Evolutionary conservation across 805 yeast genomes (phyloP).

Genomic region (Candida bentonensis): DNA sequence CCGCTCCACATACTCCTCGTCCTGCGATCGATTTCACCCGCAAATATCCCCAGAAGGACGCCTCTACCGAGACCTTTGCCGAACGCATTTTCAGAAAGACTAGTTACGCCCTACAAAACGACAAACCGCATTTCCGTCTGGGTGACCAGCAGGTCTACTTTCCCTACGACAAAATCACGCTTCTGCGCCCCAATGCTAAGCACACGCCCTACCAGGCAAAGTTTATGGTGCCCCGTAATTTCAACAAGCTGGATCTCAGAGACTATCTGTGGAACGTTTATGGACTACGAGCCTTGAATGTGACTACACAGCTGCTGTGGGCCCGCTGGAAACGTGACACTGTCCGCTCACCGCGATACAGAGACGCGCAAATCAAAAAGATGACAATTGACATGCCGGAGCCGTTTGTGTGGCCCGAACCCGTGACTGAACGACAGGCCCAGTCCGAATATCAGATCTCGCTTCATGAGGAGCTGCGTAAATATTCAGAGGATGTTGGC

Average conservation of each 20-base stretch:
- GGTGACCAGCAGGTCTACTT: slow-evolving; percentile 70
- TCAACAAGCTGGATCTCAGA: slow-evolving; percentile 87
- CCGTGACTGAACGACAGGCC: slow-evolving; percentile 11
- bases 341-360: slow-evolving; percentile 49
- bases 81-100: slow-evolving; percentile 2
- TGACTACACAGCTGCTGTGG: slow-evolving; percentile 75
- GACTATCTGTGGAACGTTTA: slow-evolving; percentile 86
- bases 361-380: slow-evolving; percentile 74
- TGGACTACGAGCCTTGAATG: slow-evolving; percentile 77
- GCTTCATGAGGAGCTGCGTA: slow-evolving; percentile 32
- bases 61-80: background rate
- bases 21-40: background rate
- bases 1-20: background rate
- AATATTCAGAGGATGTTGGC: slow-evolving; percentile 37
- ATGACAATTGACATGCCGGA: slow-evolving; percentile 95
- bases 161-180: slow-evolving; percentile 71
- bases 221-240: slow-evolving; percentile 83
- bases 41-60: background rate
- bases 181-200: slow-evolving; percentile 85
- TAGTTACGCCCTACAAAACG: slow-evolving; percentile 21
- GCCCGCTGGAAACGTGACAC: slow-evolving; percentile 51
- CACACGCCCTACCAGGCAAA: slow-evolving; percentile 96
- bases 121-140: slow-evolving; percentile 65
- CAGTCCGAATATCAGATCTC: slow-evolving; percentile 17
- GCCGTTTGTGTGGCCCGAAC: slow-evolving; percentile 90